Evolutionary conservation across 2,329 filamentous ascomycete genomes (phyloP).

Genomic region (Cylindrodendrum hubeiense): DNA sequence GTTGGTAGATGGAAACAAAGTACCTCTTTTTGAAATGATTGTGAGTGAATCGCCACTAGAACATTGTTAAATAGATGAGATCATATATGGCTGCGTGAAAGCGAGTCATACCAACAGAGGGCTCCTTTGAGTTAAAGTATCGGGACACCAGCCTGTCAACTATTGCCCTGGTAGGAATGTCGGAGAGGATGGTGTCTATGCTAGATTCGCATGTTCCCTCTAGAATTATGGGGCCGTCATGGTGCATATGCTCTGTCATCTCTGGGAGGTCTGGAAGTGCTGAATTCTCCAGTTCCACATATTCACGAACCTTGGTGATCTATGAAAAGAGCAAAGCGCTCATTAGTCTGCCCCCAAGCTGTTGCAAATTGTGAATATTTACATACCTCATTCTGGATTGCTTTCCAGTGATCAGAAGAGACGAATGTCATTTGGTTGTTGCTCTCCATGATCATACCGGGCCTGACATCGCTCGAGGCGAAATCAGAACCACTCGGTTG

Average conservation of each 20-base stretch:
- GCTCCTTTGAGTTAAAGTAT: conserved; percentile 32
- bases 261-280: neutral
- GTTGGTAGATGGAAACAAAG: neutral
- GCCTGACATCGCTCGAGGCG: conserved; percentile 20
- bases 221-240: conserved; percentile 25
- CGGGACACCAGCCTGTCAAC: conserved; percentile 32
- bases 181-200: conserved; percentile 28
- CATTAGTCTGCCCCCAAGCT: too few species aligned
- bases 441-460: conserved; percentile 27
- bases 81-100: neutral
- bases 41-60: conserved; percentile 32
- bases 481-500: neutral
- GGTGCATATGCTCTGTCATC: conserved; percentile 6
- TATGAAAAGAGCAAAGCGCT: neutral
- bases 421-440: conserved; percentile 36
- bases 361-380: too few species aligned
- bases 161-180: conserved; percentile 28
- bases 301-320: conserved; percentile 29
- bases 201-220: neutral
- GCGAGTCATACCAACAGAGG: conserved; percentile 22
- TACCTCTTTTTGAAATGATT: conserved; percentile 36
- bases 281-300: conserved; percentile 22
- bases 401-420: conserved; percentile 36
- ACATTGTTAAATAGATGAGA: too few species aligned
- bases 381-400: conserved; percentile 31